A percentile compares a stretch with the other conserved stretches of the same genome.
Conservation (phyloP, 352 stramenopile genomes). For the Globisporangium rhizosaccharum region DNA sequence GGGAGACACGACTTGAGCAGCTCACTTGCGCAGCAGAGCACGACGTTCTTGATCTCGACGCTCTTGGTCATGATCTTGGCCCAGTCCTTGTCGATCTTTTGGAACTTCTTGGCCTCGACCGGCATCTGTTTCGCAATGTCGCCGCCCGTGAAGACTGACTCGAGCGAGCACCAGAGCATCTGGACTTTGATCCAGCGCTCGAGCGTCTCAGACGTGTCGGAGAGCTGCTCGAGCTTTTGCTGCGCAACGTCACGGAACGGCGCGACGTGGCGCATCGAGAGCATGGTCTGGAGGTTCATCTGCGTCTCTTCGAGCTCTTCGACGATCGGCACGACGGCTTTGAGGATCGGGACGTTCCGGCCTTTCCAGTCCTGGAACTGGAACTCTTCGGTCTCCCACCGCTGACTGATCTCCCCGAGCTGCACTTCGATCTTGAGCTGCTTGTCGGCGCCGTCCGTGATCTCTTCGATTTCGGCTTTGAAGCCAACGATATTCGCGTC, state of each 20-base stretch:
- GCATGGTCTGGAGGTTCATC: slow-evolving; percentile 98
- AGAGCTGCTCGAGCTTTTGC: slow-evolving; percentile 91
- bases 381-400: slow-evolving; percentile 95
- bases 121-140: slow-evolving; percentile 99
- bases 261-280: slow-evolving; percentile 96
- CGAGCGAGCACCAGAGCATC: slow-evolving; percentile 97
- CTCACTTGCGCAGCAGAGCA: slow-evolving; percentile 94
- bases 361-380: slow-evolving; percentile 94
- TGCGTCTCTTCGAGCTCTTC: slow-evolving; percentile 97
- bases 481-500: slow-evolving; percentile 90
- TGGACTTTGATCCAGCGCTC: slow-evolving; percentile 98
- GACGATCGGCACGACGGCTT: slow-evolving; percentile 93
- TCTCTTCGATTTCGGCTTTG: slow-evolving; percentile 96
- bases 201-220: slow-evolving; percentile 96
- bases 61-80: slow-evolving; percentile 97
- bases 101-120: slow-evolving; percentile 97
- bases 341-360: slow-evolving; percentile 93
- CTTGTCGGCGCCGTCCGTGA: slow-evolving; percentile 97
- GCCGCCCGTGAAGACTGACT: slow-evolving; percentile 97
- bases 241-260: slow-evolving; percentile 96
- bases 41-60: slow-evolving; percentile 88
- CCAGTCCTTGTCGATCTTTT: slow-evolving; percentile 98
- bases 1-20: slow-evolving; percentile 95
- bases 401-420: slow-evolving; percentile 90
- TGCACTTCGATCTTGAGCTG: slow-evolving; percentile 97